phyloP scores from a whole-genome alignment of 164 flowering plant species.

The Tetrastigma voinierianum region DNA sequence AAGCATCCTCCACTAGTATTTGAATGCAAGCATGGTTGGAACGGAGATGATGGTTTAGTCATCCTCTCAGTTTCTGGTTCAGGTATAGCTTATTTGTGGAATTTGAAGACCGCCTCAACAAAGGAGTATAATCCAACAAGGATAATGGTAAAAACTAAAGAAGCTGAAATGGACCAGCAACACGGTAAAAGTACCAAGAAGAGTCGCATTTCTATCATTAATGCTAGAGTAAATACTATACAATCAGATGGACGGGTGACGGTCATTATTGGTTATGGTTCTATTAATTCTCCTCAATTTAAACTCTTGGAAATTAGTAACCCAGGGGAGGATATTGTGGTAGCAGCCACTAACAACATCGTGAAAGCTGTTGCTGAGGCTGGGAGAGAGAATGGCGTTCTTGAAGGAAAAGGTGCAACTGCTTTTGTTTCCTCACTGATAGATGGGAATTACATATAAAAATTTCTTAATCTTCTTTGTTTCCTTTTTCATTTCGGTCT shows the following conservation, averaged over 20 bases:
- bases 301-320: slow-evolving; percentile 20
- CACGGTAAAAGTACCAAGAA: slow-evolving; percentile 24
- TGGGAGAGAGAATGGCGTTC: slow-evolving; percentile 16
- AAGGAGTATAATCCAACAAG: slow-evolving; percentile 29
- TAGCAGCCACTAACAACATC: slow-evolving; percentile 12
- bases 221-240: slow-evolving; percentile 30
- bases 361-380: neutral
- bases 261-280: slow-evolving; percentile 32
- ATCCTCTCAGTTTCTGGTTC: slow-evolving; percentile 34
- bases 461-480: no score
- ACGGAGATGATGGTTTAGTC: slow-evolving; percentile 20
- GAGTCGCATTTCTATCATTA: slow-evolving; percentile 23
- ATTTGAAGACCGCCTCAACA: slow-evolving; percentile 21
- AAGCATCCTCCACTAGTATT: slow-evolving; percentile 26
- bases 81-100: slow-evolving; percentile 37
- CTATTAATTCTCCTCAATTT: slow-evolving; percentile 28
- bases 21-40: slow-evolving; percentile 24
- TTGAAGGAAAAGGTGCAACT: slow-evolving; percentile 8
- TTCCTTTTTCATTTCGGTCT: no score
- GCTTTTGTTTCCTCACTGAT: neutral
- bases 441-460: no score
- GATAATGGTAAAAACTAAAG: slow-evolving; percentile 24
- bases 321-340: slow-evolving; percentile 25
- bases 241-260: slow-evolving; percentile 15
- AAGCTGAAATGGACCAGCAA: slow-evolving; percentile 11